Percentiles rank a stretch among this genome's conserved stretches.
These are phyloP conservation scores for Trichocomaceae sp. DNA, from an alignment of 2,329 filamentous ascomycete genomes.

Conservation along the genomic window DNA sequence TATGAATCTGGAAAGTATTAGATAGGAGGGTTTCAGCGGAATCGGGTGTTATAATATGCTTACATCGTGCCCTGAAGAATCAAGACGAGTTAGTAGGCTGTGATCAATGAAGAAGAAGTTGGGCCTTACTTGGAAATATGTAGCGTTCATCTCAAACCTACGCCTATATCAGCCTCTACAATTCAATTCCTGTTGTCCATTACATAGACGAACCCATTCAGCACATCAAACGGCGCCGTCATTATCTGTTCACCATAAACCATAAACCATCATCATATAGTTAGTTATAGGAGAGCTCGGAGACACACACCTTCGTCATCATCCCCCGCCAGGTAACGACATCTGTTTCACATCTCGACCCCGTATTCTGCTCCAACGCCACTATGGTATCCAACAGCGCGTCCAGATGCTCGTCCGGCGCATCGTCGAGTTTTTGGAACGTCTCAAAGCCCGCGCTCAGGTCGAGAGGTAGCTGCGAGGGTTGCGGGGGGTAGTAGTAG, in stretches of 20 bases:
- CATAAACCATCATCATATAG: background rate
- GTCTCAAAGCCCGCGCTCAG: conserved; percentile 73
- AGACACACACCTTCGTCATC: conserved; percentile 77
- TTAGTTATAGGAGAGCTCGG: background rate
- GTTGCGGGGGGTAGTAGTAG: conserved; percentile 77
- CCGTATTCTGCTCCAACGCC: conserved; percentile 62
- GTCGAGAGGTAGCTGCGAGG: conserved; percentile 62
- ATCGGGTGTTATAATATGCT: conserved; percentile 18
- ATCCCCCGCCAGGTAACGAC: conserved; percentile 93
- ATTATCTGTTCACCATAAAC: conserved; percentile 58
- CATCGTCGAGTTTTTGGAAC: conserved; percentile 77
- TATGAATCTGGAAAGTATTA: conserved; percentile 61
- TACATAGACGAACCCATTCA: conserved; percentile 59
- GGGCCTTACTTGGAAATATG: conserved; percentile 70
- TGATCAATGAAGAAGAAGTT: background rate
- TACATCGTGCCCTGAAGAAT: conserved; percentile 49
- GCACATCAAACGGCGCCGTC: conserved; percentile 71
- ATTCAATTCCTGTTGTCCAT: background rate
- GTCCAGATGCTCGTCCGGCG: conserved; percentile 79
- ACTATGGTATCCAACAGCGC: conserved; percentile 71
- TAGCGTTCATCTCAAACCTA: conserved; percentile 95
- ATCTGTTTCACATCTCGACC: conserved; percentile 64
- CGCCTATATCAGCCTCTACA: conserved; percentile 13
- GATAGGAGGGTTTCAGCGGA: background rate
- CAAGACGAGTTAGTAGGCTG: conserved; percentile 18